phyloP scores from a whole-genome alignment of 2,329 filamentous ascomycete species.

The Dothistroma septosporum region DNA sequence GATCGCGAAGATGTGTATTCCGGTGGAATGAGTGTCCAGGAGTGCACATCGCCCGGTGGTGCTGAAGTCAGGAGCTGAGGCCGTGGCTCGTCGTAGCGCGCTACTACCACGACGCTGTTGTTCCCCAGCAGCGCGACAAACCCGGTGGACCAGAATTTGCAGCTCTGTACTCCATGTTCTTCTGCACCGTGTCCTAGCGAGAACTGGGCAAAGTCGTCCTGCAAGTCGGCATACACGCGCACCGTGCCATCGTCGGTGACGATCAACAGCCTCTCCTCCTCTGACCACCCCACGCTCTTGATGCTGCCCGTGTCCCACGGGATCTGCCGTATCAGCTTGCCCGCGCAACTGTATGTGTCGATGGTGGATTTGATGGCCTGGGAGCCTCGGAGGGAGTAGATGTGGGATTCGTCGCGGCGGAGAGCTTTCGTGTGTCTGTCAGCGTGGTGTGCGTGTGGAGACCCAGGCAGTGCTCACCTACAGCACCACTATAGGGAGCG shows the following conservation, averaged over 20 bases:
- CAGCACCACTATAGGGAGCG: conserved; percentile 86
- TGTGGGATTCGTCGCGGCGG: conserved; percentile 81
- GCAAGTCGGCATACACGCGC: conserved; percentile 83
- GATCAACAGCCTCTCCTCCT: conserved; percentile 86
- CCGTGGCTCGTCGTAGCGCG: conserved; percentile 83
- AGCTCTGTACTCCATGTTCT: conserved; percentile 80
- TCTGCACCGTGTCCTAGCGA: conserved; percentile 84
- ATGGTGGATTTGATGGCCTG: conserved; percentile 75
- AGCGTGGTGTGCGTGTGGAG: conserved; percentile 15
- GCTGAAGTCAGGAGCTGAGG: conserved; percentile 74
- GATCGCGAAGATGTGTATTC: conserved; percentile 84
- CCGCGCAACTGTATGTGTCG: conserved; percentile 90
- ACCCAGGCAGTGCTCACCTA: conserved; percentile 58
- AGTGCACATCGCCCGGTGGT: conserved; percentile 73
- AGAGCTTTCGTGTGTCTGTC: conserved; percentile 58
- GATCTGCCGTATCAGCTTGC: conserved; percentile 63
- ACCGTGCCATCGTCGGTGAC: conserved; percentile 87
- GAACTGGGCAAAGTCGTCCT: conserved; percentile 92
- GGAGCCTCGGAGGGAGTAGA: conserved; percentile 70
- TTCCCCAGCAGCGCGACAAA: conserved; percentile 88
- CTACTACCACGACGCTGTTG: conserved; percentile 81
- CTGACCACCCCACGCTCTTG: conserved; percentile 89
- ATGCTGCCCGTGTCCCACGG: conserved; percentile 87
- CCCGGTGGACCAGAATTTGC: conserved; percentile 86
- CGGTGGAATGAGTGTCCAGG: conserved; percentile 86